Conservation (phyloP, 495 filamentous ascomycete species). For the Penicillium antarcticum region DNA sequence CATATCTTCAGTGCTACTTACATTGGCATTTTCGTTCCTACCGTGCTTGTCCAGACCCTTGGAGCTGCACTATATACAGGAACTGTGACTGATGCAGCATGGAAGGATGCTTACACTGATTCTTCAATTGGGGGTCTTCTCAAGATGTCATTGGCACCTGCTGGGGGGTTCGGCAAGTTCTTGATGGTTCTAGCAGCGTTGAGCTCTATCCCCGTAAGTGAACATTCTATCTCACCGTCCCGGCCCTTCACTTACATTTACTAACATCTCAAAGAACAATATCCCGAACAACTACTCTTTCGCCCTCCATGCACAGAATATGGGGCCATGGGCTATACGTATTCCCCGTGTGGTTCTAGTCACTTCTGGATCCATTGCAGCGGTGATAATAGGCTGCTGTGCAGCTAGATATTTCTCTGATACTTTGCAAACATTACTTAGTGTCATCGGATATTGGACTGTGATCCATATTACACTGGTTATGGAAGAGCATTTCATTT, state of each 20-base stretch:
- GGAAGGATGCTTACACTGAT: slow-evolving; percentile 46
- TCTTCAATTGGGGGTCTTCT: slow-evolving; percentile 61
- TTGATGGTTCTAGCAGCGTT: slow-evolving; percentile 34
- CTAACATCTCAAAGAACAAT: slow-evolving; percentile 18
- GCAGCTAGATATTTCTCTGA: slow-evolving; percentile 24
- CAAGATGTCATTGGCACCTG: slow-evolving; percentile 51
- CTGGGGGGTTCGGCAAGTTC: slow-evolving; percentile 36
- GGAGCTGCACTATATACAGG: slow-evolving; percentile 62
- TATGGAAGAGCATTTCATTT: slow-evolving; percentile 67
- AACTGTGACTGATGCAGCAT: slow-evolving; percentile 40
- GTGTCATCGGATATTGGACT: slow-evolving; percentile 61
- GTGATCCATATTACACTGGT: slow-evolving; percentile 67
- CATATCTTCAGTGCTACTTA: slow-evolving; percentile 62
- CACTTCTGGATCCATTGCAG: slow-evolving; percentile 21
- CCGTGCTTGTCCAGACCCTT: slow-evolving; percentile 63
- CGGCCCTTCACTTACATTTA: neutral
- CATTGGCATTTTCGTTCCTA: slow-evolving; percentile 56
- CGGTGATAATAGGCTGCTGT: slow-evolving; percentile 22
- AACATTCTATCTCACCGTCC: neutral
- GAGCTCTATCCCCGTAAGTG: slow-evolving; percentile 32
- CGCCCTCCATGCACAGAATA: slow-evolving; percentile 31
- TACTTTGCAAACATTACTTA: slow-evolving; percentile 24
- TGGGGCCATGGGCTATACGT: slow-evolving; percentile 29
- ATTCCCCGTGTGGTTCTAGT: slow-evolving; percentile 30
- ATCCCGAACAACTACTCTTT: slow-evolving; percentile 31